A percentile compares a stretch with the other conserved stretches of the same genome.
These are phyloP conservation scores for Acer negundo DNA, from an alignment of 345 rosid species.

Conservation along the genomic window DNA sequence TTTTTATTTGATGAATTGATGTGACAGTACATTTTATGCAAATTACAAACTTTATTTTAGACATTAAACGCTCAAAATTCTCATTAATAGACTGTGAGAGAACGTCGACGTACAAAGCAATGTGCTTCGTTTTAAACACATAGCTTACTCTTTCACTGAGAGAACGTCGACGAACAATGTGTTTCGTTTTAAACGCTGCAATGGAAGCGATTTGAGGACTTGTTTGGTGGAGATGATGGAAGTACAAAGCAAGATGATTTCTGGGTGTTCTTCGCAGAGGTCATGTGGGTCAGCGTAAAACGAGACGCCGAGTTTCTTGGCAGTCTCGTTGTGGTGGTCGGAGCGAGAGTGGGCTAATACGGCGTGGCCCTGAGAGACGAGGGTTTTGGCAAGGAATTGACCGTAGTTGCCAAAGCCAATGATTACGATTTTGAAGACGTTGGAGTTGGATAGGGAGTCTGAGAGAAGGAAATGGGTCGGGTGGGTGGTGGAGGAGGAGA, in stretches of 20 bases:
- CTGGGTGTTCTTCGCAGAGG: slow-evolving; percentile 60
- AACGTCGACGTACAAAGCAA: no score
- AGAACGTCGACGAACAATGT: slow-evolving; percentile 77
- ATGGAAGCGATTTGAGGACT: slow-evolving; percentile 51
- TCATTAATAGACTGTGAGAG: no score
- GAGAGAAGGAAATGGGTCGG: slow-evolving; percentile 15
- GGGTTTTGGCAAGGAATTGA: slow-evolving; percentile 72
- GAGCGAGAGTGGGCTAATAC: slow-evolving; percentile 67
- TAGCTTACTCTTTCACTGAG: slow-evolving; percentile 73
- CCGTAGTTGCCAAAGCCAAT: slow-evolving; percentile 85
- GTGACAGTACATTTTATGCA: no score
- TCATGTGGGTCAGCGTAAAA: slow-evolving; percentile 52
- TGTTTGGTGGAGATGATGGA: slow-evolving; percentile 64
- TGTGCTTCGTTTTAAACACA: no score
- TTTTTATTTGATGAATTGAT: no score
- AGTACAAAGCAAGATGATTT: slow-evolving; percentile 61
- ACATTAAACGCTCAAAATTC: no score
- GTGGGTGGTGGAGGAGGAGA: slow-evolving; percentile 36
- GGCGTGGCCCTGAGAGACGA: slow-evolving; percentile 64
- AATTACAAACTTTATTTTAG: no score
- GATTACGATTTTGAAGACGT: slow-evolving; percentile 64
- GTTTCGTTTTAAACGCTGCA: slow-evolving; percentile 61
- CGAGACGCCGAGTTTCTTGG: slow-evolving; percentile 50
- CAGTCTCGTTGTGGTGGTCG: slow-evolving; percentile 46
- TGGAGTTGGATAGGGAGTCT: not conserved